Evolutionary conservation across 108 stramenopile species (phyloP).

Genomic region (Pseudonitzschia delicatissima): DNA sequence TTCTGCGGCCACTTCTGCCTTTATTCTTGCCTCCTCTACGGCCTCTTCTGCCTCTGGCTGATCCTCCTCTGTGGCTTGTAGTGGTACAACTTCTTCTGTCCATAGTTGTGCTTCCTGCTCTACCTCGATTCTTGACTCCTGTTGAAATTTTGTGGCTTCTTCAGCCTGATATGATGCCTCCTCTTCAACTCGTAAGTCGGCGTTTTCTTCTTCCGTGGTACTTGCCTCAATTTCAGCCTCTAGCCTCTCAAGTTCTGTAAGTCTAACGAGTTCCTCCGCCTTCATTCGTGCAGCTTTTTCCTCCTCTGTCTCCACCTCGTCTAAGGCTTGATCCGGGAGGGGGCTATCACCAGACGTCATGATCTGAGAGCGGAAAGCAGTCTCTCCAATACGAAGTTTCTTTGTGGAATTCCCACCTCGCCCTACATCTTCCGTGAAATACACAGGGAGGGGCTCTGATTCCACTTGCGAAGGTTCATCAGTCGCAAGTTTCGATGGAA

Average conservation of each 20-base stretch:
- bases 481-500: not conserved
- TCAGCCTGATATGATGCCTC: conserved; percentile 2
- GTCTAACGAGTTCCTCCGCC: not conserved
- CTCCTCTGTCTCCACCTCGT: too few species aligned
- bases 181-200: not conserved
- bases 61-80: not conserved
- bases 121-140: not conserved
- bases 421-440: not conserved
- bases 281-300: not conserved
- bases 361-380: too few species aligned
- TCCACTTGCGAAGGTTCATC: not conserved
- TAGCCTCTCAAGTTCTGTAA: not conserved
- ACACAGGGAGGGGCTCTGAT: not conserved
- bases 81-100: not conserved
- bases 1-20: not conserved
- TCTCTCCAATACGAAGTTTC: too few species aligned
- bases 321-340: too few species aligned
- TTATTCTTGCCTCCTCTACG: not conserved
- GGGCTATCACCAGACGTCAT: too few species aligned
- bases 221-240: not conserved
- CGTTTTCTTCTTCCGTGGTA: not conserved
- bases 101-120: not conserved
- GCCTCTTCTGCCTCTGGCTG: not conserved
- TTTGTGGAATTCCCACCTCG: too few species aligned
- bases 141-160: too few species aligned